phyloP scores from a whole-genome alignment of 192 early-diverging fungal genomes.

The Coemansia brasiliensis region DNA sequence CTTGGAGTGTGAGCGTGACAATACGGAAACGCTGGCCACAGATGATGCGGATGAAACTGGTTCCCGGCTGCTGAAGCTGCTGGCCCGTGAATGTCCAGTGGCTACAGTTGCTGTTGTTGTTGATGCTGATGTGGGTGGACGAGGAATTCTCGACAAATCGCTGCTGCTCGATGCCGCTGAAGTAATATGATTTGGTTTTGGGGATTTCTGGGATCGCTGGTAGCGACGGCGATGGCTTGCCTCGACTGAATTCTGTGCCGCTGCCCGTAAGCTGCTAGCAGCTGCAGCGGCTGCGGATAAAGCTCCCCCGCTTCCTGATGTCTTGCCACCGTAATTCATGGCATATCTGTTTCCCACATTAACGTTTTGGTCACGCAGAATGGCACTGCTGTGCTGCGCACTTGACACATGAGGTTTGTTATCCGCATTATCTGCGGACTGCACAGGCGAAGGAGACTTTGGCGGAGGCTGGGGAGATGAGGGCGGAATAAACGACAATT shows the following conservation, averaged over 20 bases:
- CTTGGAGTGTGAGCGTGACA: neutral
- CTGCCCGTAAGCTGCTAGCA: neutral
- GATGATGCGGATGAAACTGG: neutral
- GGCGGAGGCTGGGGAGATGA: neutral
- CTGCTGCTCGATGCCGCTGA: no score
- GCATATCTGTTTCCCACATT: no score
- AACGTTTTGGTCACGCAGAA: no score
- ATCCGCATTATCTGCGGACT: neutral
- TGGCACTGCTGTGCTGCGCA: no score
- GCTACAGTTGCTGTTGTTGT: neutral
- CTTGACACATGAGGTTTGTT: neutral
- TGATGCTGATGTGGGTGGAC: no score
- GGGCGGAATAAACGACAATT: conserved; percentile 14
- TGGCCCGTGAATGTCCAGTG: neutral
- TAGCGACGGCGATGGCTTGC: neutral
- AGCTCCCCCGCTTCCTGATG: no score
- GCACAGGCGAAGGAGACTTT: neutral
- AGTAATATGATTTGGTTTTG: neutral
- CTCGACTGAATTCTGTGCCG: no score
- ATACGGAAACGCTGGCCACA: conserved; percentile 1
- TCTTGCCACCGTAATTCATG: no score
- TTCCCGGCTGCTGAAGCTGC: neutral
- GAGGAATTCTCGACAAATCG: no score
- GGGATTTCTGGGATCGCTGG: neutral
- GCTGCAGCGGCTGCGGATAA: conserved; percentile 2